phyloP scores from a whole-genome alignment of 2,329 filamentous ascomycete genomes.

The Cylindrodendrum hubeiense region DNA sequence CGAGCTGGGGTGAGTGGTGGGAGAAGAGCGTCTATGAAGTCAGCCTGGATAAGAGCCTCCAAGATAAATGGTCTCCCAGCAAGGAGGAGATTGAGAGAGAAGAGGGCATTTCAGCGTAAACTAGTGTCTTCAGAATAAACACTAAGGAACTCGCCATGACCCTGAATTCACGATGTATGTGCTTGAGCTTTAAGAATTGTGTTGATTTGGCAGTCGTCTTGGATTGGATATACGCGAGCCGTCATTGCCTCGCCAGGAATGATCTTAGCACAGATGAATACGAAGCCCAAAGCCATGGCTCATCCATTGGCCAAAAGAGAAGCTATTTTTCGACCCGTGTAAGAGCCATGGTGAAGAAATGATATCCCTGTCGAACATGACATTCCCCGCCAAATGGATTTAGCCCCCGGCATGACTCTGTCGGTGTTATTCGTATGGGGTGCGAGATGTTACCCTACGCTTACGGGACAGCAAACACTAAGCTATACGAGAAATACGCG shows the following conservation, averaged over 20 bases:
- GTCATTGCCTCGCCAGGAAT: not conserved
- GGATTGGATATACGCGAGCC: too few relatives aligned
- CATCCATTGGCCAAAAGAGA: not conserved
- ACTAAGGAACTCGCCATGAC: not conserved
- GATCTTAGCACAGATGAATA: not conserved
- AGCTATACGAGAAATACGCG: not conserved
- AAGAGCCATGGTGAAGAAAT: too few relatives aligned
- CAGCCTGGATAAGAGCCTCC: conserved; percentile 59
- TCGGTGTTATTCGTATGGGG: not conserved
- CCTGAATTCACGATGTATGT: too few relatives aligned
- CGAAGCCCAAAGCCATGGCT: not conserved
- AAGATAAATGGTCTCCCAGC: conserved; percentile 64
- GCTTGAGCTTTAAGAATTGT: too few relatives aligned
- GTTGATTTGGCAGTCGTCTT: too few relatives aligned
- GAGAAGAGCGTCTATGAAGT: conserved; percentile 55
- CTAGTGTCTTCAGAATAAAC: too few relatives aligned
- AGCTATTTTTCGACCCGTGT: too few relatives aligned
- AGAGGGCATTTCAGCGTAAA: conserved; percentile 43
- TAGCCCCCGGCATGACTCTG: not conserved
- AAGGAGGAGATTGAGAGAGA: conserved; percentile 62
- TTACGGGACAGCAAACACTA: not conserved
- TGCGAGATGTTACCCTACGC: not conserved
- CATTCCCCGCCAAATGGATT: too few relatives aligned
- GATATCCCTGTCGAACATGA: too few relatives aligned
- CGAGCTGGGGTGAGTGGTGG: conserved; percentile 70